Evolutionary conservation across 352 stramenopile genomes (phyloP).

Genomic region (Globisporangium parvum): DNA sequence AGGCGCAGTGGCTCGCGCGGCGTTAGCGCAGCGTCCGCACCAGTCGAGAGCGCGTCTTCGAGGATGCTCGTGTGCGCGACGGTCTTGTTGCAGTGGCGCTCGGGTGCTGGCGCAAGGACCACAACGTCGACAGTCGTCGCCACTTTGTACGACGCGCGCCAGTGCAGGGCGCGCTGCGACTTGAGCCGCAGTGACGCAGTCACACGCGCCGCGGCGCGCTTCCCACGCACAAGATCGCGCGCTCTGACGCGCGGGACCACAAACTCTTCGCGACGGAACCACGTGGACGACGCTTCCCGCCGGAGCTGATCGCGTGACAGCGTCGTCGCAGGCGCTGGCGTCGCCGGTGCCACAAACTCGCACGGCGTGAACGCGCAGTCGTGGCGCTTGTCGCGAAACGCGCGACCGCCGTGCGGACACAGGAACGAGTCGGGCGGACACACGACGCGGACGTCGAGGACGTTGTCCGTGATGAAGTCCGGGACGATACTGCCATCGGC

Average conservation of each 20-base stretch:
- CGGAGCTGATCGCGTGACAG: slow-evolving; percentile 12
- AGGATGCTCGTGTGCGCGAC: slow-evolving; percentile 9
- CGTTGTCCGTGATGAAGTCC: slow-evolving; percentile 9
- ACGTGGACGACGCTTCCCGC: slow-evolving; percentile 10
- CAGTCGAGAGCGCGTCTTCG: slow-evolving; percentile 9
- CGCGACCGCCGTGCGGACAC: slow-evolving; percentile 31
- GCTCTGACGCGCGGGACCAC: slow-evolving; percentile 19
- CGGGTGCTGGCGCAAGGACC: background rate
- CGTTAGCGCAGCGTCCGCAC: slow-evolving; percentile 3
- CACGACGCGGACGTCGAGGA: slow-evolving; percentile 24
- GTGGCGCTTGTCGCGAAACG: slow-evolving; percentile 28
- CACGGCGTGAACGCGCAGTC: slow-evolving; percentile 43
- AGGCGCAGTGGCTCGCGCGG: slow-evolving; percentile 3
- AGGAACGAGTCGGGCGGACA: slow-evolving; percentile 31
- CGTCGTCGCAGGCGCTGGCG: background rate
- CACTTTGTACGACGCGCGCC: slow-evolving; percentile 1
- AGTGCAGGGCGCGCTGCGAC: slow-evolving; percentile 9
- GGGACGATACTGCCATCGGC: background rate
- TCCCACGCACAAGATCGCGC: slow-evolving; percentile 18
- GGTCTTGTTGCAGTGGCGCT: slow-evolving; percentile 1
- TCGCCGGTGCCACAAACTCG: slow-evolving; percentile 18
- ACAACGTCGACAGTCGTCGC: background rate
- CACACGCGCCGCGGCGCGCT: slow-evolving; percentile 9
- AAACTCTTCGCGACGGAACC: slow-evolving; percentile 40
- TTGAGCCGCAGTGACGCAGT: slow-evolving; percentile 10